Evolutionary conservation across 768 basidiomycete species (phyloP), one percentile per base, ranked within the genome.

Genomic region (Lenzites betulinus): DNA sequence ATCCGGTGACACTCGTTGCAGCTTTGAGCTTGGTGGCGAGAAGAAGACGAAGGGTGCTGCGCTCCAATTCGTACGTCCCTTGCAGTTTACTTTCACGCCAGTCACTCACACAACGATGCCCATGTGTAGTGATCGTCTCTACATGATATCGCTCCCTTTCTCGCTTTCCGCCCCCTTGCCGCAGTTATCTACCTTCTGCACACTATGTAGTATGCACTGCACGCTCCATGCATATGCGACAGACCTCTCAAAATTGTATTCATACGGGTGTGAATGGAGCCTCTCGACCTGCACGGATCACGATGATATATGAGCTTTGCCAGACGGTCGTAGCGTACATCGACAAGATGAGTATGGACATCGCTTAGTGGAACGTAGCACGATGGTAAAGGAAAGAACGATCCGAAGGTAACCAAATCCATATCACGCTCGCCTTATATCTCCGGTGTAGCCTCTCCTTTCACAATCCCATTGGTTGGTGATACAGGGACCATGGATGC

Each of bases 41-140:
- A 99, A 98, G 88, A 98, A 98, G 90, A 95, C 93, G 69, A 95
- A 95, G 86, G 93, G 94, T 78, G 93, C 93, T 70, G 95, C 93
- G 63, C 90, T 95, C 70, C 86, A 85, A 73, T 95, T 95, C 86
- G 92, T 94, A 77, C 70, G 92, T 90, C 22, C 38, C 15, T 13
- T 26, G 22, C 43, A n/a, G n/a, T n/a, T 44, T 28, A 20, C 20
- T 30, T 2, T 26, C 11, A 16, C 43, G 35, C 23, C 23, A 3
- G 20, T 38, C 4, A 3, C 23, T 30, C 15, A 64, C 42, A 42
- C 22, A 18, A 13, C 52, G 18, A n/a, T 1, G 30, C 38, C 16
- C 23, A 6, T 2, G 8, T 59, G 7, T 46, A 71, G 68, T 71
- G 49, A 69, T 65, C 62, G 64, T 65, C 57, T 59, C 57, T 42